phyloP scores from a whole-genome alignment of 2,329 filamentous ascomycete genomes.

The Penicillium sp. region DNA sequence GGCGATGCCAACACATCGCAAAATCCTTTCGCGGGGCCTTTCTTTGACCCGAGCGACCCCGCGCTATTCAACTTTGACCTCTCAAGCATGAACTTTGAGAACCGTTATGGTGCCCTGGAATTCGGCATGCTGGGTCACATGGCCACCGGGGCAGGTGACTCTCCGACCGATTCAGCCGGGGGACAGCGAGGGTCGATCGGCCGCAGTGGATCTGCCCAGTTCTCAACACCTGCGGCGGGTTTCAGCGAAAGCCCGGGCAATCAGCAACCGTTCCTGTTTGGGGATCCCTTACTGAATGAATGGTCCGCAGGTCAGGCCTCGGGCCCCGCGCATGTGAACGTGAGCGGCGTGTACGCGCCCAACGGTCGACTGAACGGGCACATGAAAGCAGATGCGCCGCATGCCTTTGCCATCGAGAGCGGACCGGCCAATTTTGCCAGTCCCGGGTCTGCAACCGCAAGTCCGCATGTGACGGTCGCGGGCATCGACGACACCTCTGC shows the following conservation, averaged over 20 bases:
- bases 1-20: slow-evolving; percentile 37
- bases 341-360: slow-evolving; percentile 32
- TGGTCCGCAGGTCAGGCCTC: slow-evolving; percentile 38
- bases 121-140: slow-evolving; percentile 96
- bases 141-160: slow-evolving; percentile 82
- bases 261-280: slow-evolving; percentile 42
- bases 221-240: slow-evolving; percentile 35
- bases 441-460: slow-evolving; percentile 53
- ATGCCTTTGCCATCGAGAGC: slow-evolving; percentile 58
- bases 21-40: slow-evolving; percentile 47
- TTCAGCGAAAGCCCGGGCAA: slow-evolving; percentile 43
- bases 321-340: slow-evolving; percentile 29
- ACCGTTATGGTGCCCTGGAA: slow-evolving; percentile 90
- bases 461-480: slow-evolving; percentile 41
- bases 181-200: slow-evolving; percentile 44
- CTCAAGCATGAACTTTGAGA: slow-evolving; percentile 89
- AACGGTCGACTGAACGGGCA: slow-evolving; percentile 36
- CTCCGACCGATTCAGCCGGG: slow-evolving; percentile 55
- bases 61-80: slow-evolving; percentile 94
- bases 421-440: slow-evolving; percentile 52
- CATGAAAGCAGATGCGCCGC: slow-evolving; percentile 44
- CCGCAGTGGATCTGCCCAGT: slow-evolving; percentile 37
- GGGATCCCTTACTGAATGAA: slow-evolving; percentile 41
- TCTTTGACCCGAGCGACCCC: slow-evolving; percentile 89
- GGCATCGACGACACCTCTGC: slow-evolving; percentile 37